Conservation (phyloP, 2,329 filamentous ascomycete species). For the Aspergillus fumigatiaffinis region DNA sequence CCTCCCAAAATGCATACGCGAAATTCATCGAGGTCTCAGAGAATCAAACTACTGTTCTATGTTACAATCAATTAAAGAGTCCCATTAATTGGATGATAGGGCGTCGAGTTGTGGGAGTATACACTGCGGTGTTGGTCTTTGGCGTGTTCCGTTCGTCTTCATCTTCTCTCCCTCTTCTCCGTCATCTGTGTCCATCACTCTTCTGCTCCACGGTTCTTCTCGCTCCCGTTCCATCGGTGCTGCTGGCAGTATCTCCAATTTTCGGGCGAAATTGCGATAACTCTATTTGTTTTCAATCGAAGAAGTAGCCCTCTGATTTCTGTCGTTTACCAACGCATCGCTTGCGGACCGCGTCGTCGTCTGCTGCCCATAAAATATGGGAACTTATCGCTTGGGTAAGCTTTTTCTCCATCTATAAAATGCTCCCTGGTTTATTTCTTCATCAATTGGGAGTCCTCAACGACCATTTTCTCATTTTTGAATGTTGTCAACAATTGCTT, state of each 20-base stretch:
- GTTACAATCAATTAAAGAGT: background rate
- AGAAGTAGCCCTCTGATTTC: background rate
- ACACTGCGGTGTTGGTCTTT: conserved; percentile 21
- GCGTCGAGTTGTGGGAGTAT: background rate
- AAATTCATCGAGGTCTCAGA: background rate
- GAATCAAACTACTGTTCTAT: background rate
- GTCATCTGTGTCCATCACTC: conserved; percentile 6
- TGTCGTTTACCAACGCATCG: background rate
- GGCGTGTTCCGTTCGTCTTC: conserved; percentile 16
- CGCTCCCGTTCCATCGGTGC: background rate
- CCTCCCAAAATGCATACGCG: background rate
- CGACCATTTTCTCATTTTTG: background rate
- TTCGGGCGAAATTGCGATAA: background rate
- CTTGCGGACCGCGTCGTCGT: background rate
- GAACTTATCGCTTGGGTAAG: conserved; percentile 16
- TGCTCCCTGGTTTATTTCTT: background rate
- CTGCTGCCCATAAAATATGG: conserved; percentile 8
- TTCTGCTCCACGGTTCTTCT: background rate
- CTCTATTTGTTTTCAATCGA: background rate
- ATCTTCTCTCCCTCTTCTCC: conserved; percentile 4
- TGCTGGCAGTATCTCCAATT: background rate
- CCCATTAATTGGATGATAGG: background rate
- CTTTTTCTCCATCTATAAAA: background rate
- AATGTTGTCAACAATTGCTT: background rate
- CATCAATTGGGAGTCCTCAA: background rate